Percentiles rank a stretch among this genome's conserved stretches.
phyloP scores from a whole-genome alignment of 257 asterid species.

The Primulina huaijiensis region DNA sequence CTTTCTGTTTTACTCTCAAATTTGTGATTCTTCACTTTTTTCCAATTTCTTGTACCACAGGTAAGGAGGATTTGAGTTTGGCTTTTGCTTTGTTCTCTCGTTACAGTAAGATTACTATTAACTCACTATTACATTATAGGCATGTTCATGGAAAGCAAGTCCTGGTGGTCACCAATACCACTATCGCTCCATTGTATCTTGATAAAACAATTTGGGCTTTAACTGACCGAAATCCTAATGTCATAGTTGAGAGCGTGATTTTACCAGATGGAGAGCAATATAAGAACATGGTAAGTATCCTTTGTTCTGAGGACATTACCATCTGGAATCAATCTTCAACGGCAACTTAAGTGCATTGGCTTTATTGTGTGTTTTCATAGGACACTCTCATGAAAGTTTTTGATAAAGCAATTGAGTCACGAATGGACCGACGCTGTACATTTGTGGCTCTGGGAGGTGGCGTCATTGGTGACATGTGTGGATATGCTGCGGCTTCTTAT shows the following conservation, averaged over 20 bases:
- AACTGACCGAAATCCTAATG: constrained; percentile 71
- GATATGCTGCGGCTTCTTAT: constrained; percentile 96
- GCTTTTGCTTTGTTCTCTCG: not conserved
- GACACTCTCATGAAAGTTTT: constrained; percentile 89
- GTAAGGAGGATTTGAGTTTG: not conserved
- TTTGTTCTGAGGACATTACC: not conserved
- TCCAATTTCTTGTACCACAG: constrained; percentile 5
- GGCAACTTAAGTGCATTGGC: constrained; percentile 17
- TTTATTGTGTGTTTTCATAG: constrained; percentile 39
- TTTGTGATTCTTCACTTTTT: not conserved
- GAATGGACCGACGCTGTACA: constrained; percentile 90
- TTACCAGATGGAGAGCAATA: constrained; percentile 94
- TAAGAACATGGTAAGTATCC: constrained; percentile 75
- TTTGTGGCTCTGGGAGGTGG: constrained; percentile 99
- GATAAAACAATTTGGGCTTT: constrained; percentile 83
- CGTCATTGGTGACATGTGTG: constrained; percentile 99
- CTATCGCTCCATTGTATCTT: constrained; percentile 82
- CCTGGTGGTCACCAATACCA: constrained; percentile 88
- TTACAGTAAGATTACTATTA: constrained; percentile 18
- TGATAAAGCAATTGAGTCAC: constrained; percentile 89
- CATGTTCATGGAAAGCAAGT: constrained; percentile 96
- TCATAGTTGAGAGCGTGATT: constrained; percentile 79
- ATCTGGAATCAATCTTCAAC: constrained; percentile 5
- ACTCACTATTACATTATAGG: constrained; percentile 39
- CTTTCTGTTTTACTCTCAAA: not conserved